phyloP scores from a whole-genome alignment of 768 basidiomycete species.

The Xerocomellus amylosporus region DNA sequence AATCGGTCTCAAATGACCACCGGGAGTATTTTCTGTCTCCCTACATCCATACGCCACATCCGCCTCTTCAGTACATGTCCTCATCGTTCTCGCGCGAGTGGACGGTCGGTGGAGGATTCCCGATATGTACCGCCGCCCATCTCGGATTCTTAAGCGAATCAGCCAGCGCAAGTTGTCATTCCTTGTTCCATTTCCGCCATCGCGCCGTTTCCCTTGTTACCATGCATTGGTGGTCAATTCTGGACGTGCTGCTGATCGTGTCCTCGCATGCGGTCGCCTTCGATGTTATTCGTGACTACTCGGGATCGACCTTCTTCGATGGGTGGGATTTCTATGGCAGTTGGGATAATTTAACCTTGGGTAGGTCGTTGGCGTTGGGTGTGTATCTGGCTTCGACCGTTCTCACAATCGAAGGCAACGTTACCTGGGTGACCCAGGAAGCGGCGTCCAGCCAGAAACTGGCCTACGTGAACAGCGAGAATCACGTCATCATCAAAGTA shows the following conservation, averaged over 20 bases:
- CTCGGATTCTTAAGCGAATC: constrained; percentile 5
- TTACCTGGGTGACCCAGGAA: constrained; percentile 51
- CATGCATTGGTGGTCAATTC: constrained; percentile 14
- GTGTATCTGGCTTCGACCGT: not conserved
- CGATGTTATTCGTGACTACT: constrained; percentile 42
- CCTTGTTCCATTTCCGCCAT: not conserved
- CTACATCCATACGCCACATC: not conserved
- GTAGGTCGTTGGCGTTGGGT: constrained; percentile 30
- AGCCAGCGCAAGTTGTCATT: not conserved
- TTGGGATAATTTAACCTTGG: constrained; percentile 44
- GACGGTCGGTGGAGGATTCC: not conserved
- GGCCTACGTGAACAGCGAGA: constrained; percentile 56
- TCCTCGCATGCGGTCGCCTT: constrained; percentile 25
- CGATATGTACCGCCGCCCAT: constrained; percentile 1
- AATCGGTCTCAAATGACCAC: not conserved
- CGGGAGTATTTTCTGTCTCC: not conserved
- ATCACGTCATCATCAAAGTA: constrained; percentile 69
- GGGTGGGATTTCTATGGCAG: constrained; percentile 53
- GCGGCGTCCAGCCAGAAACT: constrained; percentile 48
- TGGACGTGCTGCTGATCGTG: not conserved
- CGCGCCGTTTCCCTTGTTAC: not conserved
- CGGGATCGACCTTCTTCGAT: constrained; percentile 52
- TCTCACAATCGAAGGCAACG: constrained; percentile 47
- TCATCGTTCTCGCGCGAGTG: not conserved
- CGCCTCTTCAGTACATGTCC: not conserved